These are phyloP conservation scores for Przewalskia tangutica DNA, from an alignment of 257 asterid genomes.

Conservation along the genomic window DNA sequence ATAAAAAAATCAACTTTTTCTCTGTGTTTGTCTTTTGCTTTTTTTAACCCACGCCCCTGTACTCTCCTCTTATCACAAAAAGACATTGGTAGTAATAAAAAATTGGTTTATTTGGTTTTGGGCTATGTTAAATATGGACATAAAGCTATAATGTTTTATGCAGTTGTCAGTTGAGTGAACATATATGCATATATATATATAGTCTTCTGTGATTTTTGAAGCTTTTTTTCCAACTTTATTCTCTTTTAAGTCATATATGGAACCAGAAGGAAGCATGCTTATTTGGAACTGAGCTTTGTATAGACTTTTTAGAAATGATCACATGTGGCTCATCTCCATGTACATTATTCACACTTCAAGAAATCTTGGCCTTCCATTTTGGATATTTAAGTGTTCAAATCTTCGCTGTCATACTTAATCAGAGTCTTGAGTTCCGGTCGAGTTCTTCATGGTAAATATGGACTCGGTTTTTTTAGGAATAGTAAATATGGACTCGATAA, in stretches of 20 bases:
- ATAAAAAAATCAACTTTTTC: slow-evolving; percentile 2
- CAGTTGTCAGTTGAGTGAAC: not conserved
- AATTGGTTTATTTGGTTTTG: not conserved
- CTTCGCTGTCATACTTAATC: too few species aligned
- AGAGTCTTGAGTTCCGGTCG: too few species aligned
- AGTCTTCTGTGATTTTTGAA: slow-evolving; percentile 25
- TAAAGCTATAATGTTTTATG: not conserved
- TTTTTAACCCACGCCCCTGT: not conserved
- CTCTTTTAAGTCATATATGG: not conserved
- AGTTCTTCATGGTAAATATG: too few species aligned
- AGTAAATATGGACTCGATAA: too few species aligned
- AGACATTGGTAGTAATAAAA: slow-evolving; percentile 7
- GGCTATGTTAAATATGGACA: slow-evolving; percentile 1
- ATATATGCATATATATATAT: not conserved
- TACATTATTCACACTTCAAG: slow-evolving; percentile 5
- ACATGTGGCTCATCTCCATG: slow-evolving; percentile 21
- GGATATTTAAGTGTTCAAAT: not conserved
- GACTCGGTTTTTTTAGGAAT: too few species aligned
- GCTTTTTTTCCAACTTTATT: slow-evolving; percentile 7
- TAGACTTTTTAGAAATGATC: slow-evolving; percentile 17
- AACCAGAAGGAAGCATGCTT: slow-evolving; percentile 34
- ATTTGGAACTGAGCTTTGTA: slow-evolving; percentile 27
- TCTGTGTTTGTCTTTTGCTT: slow-evolving; percentile 37
- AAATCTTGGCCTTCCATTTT: not conserved
- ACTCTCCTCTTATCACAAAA: slow-evolving; percentile 7